phyloP scores from a whole-genome alignment of 257 asterid genomes.

The Gynochthodes officinalis region DNA sequence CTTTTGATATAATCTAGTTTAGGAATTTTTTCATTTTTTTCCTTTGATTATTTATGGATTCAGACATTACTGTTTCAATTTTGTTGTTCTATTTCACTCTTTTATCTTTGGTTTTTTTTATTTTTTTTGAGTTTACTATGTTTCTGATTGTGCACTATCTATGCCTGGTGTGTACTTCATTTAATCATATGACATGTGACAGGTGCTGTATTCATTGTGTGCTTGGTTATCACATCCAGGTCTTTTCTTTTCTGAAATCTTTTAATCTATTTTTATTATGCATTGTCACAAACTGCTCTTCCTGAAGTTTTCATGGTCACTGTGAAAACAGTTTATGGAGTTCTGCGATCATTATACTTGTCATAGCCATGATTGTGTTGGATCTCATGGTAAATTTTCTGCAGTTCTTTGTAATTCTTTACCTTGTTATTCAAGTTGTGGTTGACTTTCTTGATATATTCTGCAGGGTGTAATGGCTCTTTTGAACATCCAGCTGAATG shows the following conservation, averaged over 20 bases:
- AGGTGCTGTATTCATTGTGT: slow-evolving; percentile 90
- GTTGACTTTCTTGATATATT: neutral
- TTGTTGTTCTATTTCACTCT: neutral
- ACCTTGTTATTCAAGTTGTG: neutral
- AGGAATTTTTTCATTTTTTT: neutral
- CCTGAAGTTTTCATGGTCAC: slow-evolving; percentile 7
- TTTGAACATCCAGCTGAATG: slow-evolving; percentile 76
- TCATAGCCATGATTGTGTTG: slow-evolving; percentile 73
- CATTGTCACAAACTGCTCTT: slow-evolving; percentile 9
- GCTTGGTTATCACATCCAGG: slow-evolving; percentile 90
- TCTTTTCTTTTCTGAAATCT: slow-evolving; percentile 23
- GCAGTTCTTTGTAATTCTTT: neutral
- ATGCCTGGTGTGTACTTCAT: neutral
- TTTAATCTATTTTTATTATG: neutral
- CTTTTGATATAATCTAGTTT: neutral
- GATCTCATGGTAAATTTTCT: slow-evolving; percentile 68
- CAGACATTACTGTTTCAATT: too few species aligned
- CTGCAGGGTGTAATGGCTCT: slow-evolving; percentile 92
- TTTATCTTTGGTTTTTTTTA: too few species aligned
- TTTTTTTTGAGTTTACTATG: too few species aligned
- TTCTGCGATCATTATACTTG: slow-evolving; percentile 78
- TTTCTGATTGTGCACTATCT: neutral
- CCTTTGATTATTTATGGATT: neutral
- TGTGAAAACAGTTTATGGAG: slow-evolving; percentile 69
- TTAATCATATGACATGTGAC: slow-evolving; percentile 21